phyloP scores from a whole-genome alignment of 768 basidiomycete genomes.

The Trametes cingulata region DNA sequence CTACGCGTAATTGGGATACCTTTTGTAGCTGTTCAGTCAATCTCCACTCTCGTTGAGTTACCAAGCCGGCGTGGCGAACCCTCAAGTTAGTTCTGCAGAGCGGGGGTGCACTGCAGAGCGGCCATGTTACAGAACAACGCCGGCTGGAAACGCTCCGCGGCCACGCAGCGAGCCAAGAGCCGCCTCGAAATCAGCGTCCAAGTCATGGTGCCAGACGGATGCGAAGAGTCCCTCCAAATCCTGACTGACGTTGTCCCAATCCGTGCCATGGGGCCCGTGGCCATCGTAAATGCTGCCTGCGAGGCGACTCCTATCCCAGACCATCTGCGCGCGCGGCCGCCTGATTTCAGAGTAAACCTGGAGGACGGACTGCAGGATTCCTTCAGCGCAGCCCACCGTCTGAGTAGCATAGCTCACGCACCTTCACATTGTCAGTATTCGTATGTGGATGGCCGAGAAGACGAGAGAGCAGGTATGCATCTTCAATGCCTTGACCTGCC shows the following conservation, averaged over 20 bases:
- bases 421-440: constrained; percentile 42
- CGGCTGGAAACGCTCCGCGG: neutral
- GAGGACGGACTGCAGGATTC: constrained; percentile 41
- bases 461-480: constrained; percentile 48
- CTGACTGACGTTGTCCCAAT: constrained; percentile 33
- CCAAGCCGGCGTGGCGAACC: too few relatives aligned
- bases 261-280: constrained; percentile 35
- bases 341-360: constrained; percentile 45
- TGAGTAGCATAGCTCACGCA: constrained; percentile 23
- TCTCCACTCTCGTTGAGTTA: too few relatives aligned
- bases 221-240: constrained; percentile 44
- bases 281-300: constrained; percentile 47
- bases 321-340: constrained; percentile 50
- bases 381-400: neutral
- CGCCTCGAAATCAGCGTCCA: constrained; percentile 36
- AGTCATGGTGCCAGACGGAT: constrained; percentile 53
- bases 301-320: constrained; percentile 42
- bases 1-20: too few relatives aligned
- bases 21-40: too few relatives aligned
- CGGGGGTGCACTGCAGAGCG: too few relatives aligned
- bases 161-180: constrained; percentile 32
- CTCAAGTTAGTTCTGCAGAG: too few relatives aligned
- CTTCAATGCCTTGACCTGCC: constrained; percentile 61
- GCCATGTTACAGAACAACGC: neutral
- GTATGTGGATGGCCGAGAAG: constrained; percentile 47